A percentile compares a stretch with the other conserved stretches of the same genome.
Conservation (phyloP, 2,329 filamentous ascomycete genomes). For the Cercospora sp. region DNA sequence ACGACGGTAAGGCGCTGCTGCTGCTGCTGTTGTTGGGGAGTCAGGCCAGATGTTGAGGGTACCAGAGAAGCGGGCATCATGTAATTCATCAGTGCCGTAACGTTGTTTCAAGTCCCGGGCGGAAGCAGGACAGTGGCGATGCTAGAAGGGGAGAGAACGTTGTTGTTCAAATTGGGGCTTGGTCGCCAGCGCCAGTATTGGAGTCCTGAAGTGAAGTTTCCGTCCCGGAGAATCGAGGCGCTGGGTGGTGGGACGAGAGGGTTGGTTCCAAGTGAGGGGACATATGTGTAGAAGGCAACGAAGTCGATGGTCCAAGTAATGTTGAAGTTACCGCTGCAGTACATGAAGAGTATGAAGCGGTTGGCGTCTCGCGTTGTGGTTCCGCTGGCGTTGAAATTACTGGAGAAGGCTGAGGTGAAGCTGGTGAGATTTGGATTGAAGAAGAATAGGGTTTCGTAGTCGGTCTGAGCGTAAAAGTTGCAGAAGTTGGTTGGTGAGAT, state of each 20-base stretch:
- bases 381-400: slow-evolving; percentile 8
- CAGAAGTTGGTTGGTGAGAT: background rate
- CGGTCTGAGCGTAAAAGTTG: slow-evolving; percentile 4
- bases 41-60: background rate
- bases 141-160: background rate
- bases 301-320: slow-evolving; percentile 6
- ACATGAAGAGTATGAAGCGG: slow-evolving; percentile 9
- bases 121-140: background rate
- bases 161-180: background rate
- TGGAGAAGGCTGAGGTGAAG: background rate
- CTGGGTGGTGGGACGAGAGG: background rate
- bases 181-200: background rate
- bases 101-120: background rate
- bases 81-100: background rate
- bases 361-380: background rate
- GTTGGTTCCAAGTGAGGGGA: background rate
- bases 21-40: background rate
- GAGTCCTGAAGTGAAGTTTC: slow-evolving; percentile 1
- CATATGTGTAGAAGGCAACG: background rate
- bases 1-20: background rate
- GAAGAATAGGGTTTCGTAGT: slow-evolving; percentile 1
- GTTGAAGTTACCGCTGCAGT: slow-evolving; percentile 6
- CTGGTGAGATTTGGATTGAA: background rate
- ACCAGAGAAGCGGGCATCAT: background rate
- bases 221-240: background rate